Conservation (phyloP, 2,329 filamentous ascomycete genomes). For the Xylariaceae sp. region DNA sequence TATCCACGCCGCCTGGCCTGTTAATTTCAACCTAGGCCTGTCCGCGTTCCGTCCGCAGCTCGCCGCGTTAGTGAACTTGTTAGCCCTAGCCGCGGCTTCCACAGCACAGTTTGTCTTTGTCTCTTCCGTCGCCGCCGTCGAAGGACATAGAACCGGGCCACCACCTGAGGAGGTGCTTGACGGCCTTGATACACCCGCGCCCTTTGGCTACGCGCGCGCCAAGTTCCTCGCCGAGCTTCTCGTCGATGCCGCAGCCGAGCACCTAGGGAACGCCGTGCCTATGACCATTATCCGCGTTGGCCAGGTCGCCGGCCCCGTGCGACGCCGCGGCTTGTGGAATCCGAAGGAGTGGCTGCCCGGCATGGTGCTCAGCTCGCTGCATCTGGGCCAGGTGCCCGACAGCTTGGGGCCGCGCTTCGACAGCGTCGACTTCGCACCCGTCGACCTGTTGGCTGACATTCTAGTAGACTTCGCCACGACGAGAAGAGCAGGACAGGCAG, state of each 20-base stretch:
- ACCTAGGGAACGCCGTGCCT: conserved; percentile 13
- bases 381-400: conserved; percentile 42
- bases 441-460: conserved; percentile 44
- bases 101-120: conserved; percentile 24
- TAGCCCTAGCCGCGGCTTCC: conserved; percentile 17
- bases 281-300: conserved; percentile 30
- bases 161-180: conserved; percentile 23
- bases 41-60: conserved; percentile 12
- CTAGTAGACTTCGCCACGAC: conserved; percentile 36
- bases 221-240: conserved; percentile 35
- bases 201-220: conserved; percentile 31
- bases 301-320: conserved; percentile 33
- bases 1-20: conserved; percentile 25
- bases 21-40: conserved; percentile 20
- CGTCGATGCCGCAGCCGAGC: conserved; percentile 25
- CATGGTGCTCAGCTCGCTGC: conserved; percentile 43
- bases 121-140: conserved; percentile 27
- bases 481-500: too few relatives aligned
- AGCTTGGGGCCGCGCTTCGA: conserved; percentile 38
- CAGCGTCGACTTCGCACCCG: conserved; percentile 48
- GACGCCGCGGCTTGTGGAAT: conserved; percentile 41
- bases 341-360: conserved; percentile 45
- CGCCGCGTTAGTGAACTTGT: conserved; percentile 20
- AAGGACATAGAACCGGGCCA: background rate
- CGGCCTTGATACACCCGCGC: conserved; percentile 2